Evolutionary conservation across 2,329 filamentous ascomycete genomes (phyloP).

Genomic region (Escovopsis sp.): DNA sequence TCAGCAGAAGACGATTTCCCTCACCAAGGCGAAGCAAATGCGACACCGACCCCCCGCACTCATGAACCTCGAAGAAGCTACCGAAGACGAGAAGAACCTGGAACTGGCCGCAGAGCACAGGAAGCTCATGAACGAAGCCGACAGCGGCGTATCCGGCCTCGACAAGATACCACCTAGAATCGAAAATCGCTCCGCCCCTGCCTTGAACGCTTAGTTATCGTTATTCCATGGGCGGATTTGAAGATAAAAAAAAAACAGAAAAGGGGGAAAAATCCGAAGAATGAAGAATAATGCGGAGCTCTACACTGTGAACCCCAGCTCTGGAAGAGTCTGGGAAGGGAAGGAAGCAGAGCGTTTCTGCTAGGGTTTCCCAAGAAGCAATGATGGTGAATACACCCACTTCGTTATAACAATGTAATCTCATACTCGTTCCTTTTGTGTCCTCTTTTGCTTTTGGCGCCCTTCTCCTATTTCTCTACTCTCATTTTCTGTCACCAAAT

Average conservation of each 20-base stretch:
- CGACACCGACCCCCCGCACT: conserved; percentile 80
- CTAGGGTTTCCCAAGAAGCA: no score
- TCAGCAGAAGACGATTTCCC: conserved; percentile 90
- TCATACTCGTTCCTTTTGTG: no score
- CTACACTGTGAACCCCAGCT: no score
- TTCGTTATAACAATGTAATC: no score
- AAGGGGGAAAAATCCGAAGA: not conserved
- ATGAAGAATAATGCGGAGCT: not conserved
- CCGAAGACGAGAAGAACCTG: conserved; percentile 15
- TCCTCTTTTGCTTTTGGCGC: no score
- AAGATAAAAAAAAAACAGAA: not conserved
- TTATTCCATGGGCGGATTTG: conserved; percentile 8
- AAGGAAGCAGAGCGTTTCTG: no score
- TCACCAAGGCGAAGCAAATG: conserved; percentile 76
- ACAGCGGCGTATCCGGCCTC: conserved; percentile 28
- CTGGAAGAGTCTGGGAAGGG: no score
- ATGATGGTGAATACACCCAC: no score
- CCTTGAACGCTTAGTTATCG: conserved; percentile 18
- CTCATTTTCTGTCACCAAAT: no score
- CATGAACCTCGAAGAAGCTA: conserved; percentile 48
- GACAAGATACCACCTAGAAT: conserved; percentile 23
- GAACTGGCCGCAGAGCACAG: conserved; percentile 15
- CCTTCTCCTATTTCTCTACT: no score
- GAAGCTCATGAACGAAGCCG: conserved; percentile 28
- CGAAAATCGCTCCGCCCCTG: conserved; percentile 14